Base-by-base conservation (phyloP, 1,284 basidiomycete species). In the Vanrija sp. region DNA sequence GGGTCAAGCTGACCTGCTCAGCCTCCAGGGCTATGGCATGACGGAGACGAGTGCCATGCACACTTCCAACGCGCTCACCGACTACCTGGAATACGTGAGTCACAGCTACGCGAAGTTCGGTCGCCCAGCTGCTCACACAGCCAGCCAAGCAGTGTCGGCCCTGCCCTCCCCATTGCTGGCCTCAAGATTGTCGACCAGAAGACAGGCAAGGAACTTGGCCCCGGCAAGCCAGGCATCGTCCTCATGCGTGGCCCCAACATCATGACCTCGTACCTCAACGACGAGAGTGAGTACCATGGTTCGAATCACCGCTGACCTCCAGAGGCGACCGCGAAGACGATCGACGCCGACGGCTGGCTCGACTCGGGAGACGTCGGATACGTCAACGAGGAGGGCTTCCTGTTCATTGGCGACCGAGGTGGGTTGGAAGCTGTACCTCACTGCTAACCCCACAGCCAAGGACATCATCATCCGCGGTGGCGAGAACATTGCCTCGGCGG, bases 391-490 rank as follows among this genome's bases (percentile, higher is more conserved):
- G 70, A 72, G 6, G 69, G 65, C 1, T 67, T 63, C 42, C 39
- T 73, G 27, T 69, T 63, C 49, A 67, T 73, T 54, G 60, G 65
- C 35, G 72, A 73, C 52, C 43, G 72, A 60, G 15, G 39, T 22
- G 19, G 18, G 39, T 14, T 22, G 38, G 6, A 2, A 6, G 16
- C n/a, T 20, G 7, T 19, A n/a, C n/a, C 6, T 39, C 37, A 15
- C 4, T 14, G 12, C 31, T 31, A 14, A 31, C 31, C 31, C 31
- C 3, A 3, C 39, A 46, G 47, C 42, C 44, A 52, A 60, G 46
- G 72, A 74, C 51, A 63, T 74, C 38, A 74, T 74, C 45, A 71
- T 74, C 24, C 68, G 71, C 4, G 72, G 71, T 16, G 72, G 71
- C 4, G 72, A 74, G 57, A 74, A 74, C 27, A 54, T 60, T 55